Base-by-base conservation (phyloP, 169 alveolate species). In the Plasmodium blacklocki region DNA sequence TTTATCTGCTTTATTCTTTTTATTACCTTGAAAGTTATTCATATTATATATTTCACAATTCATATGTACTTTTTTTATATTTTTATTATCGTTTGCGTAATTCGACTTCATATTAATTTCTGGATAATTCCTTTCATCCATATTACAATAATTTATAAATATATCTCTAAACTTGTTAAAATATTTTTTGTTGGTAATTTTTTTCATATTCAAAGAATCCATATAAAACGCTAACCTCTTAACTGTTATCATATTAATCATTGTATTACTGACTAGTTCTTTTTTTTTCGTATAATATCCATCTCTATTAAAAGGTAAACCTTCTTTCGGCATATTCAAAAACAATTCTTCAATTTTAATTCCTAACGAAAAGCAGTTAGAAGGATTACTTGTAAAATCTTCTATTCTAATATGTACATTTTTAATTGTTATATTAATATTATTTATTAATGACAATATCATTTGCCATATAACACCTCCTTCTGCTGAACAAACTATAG, bases 391-490 rank as follows among this genome's bases (percentile, higher is more conserved):
- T 19, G 92, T 72, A 54, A 86, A 71, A 70, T 86, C 92, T 72
- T 86, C 92, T 58, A 86, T 67, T 54, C 92, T 72, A n/a, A 86
- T 71, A 12, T 86, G 92, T 19, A 86, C 64, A 86, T 86, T 86
- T 64, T 86, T 86, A 19, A 86, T 58, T 9, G 88, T 59, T 60
- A 86, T 72, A 52, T 86, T 71, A 71, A 86, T 86, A 54, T 86
- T 86, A 86, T 86, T 86, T 18, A 86, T 59, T 60, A 73, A 58
- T 6, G 92, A 72, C n/a, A 86, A 56, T 14, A 86, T 50, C 92
- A 86, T 86, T 86, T 86, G 92, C 92, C 92, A 86, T 60, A 86
- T 86, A 15, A 86, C 92, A 14, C 92, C 92, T 4, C 92, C 92
- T 72, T 86, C 92, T 26, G 73, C 50, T 21, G 92, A 71, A 60